Evolutionary conservation across 78 protist species (phyloP).

Genomic region (Dictyostelium capitatum): DNA sequence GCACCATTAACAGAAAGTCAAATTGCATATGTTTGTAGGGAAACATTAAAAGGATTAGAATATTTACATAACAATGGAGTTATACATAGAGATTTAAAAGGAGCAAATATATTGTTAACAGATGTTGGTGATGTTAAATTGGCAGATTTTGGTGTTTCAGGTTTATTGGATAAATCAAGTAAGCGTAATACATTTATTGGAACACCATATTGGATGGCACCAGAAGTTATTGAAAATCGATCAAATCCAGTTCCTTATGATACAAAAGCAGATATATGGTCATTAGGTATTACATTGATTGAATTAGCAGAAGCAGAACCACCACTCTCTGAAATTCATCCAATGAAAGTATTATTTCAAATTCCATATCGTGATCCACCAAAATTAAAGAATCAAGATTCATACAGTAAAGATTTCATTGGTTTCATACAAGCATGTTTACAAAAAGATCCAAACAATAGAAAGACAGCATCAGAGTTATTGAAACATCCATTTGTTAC

Average conservation of each 20-base stretch:
- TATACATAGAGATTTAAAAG: conserved; percentile 89
- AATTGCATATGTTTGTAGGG: conserved; percentile 82
- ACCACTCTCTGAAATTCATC: conserved; percentile 82
- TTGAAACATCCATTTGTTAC: conserved; percentile 81
- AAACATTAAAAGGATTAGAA: conserved; percentile 84
- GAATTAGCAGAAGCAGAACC: conserved; percentile 86
- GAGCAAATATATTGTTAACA: conserved; percentile 85
- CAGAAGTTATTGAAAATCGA: conserved; percentile 53
- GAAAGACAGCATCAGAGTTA: conserved; percentile 81
- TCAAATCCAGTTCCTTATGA: conserved; percentile 80
- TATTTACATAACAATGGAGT: conserved; percentile 88
- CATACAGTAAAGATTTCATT: conserved; percentile 64
- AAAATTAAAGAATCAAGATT: conserved; percentile 74
- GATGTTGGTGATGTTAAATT: conserved; percentile 81
- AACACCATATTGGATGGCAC: conserved; percentile 90
- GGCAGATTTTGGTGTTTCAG: conserved; percentile 84
- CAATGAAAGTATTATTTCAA: conserved; percentile 83
- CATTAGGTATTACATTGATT: conserved; percentile 82
- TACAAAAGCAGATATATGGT: conserved; percentile 84
- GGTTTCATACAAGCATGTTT: conserved; percentile 62
- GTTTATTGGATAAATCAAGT: conserved; percentile 54
- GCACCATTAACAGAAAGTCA: conserved; percentile 73
- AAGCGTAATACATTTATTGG: conserved; percentile 85
- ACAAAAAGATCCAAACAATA: conserved; percentile 79
- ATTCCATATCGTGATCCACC: conserved; percentile 85